Evolutionary conservation across 129 eudicot genomes (phyloP).

Genomic region (Calendula officinalis): DNA sequence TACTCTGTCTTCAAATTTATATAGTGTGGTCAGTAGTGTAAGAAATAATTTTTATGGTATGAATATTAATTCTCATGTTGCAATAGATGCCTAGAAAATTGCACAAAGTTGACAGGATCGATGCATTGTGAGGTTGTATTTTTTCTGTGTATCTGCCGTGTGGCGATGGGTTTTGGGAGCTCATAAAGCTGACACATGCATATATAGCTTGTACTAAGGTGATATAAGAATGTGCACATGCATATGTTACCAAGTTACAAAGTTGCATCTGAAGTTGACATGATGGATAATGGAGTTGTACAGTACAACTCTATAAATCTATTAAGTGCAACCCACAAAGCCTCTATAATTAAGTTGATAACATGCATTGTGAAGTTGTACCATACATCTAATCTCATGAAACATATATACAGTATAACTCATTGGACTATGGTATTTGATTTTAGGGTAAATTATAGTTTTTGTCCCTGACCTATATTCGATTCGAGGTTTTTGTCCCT

Average conservation of each 20-base stretch:
- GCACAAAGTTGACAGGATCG: background rate
- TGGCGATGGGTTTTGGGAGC: background rate
- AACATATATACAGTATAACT: background rate
- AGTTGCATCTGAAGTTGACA: slow-evolving; percentile 1
- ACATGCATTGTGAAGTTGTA: background rate
- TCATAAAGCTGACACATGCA: slow-evolving; percentile 10
- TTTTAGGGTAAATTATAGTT: no score
- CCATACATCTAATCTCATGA: background rate
- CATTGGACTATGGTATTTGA: no score
- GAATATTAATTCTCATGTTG: no score
- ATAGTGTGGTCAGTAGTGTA: no score
- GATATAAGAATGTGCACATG: background rate
- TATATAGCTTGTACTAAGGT: slow-evolving; percentile 2
- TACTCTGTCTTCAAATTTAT: no score
- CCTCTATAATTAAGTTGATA: background rate
- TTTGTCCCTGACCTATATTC: no score
- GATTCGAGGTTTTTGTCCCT: no score
- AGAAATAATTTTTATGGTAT: no score
- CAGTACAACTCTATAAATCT: background rate
- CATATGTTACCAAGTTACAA: background rate
- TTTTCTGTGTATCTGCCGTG: background rate
- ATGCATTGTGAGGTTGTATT: slow-evolving; percentile 9
- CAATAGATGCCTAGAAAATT: slow-evolving; percentile 7
- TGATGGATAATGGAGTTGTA: background rate
- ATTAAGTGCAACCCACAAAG: background rate